phyloP scores from a whole-genome alignment of 495 filamentous ascomycete genomes.

The Neurospora sp. region DNA sequence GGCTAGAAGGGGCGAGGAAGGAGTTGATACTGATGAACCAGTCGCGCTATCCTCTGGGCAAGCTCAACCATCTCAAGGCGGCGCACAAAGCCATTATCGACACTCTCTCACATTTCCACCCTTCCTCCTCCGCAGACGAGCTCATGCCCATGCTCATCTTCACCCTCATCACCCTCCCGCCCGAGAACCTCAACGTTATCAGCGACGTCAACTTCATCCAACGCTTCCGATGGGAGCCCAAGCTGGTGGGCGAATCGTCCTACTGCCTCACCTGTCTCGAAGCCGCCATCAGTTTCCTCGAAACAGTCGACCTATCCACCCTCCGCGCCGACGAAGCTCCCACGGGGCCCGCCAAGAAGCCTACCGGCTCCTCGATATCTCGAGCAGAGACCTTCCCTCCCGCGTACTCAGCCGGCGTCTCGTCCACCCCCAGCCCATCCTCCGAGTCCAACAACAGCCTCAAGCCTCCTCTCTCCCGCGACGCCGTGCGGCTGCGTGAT shows the following conservation, averaged over 20 bases:
- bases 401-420: conserved; percentile 35
- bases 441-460: background rate
- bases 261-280: conserved; percentile 97
- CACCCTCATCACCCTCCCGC: conserved; percentile 80
- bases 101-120: conserved; percentile 62
- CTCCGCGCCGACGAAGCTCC: conserved; percentile 71
- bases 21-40: conserved; percentile 76
- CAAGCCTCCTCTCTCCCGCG: conserved; percentile 29
- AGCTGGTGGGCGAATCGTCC: conserved; percentile 84
- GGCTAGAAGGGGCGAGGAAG: conserved; percentile 63
- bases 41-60: conserved; percentile 77
- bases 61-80: conserved; percentile 78
- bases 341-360: conserved; percentile 49
- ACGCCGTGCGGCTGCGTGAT: conserved; percentile 34
- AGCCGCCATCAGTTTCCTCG: conserved; percentile 90
- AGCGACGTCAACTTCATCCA: conserved; percentile 93
- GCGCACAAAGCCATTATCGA: conserved; percentile 94
- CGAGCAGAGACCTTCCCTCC: conserved; percentile 41
- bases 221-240: conserved; percentile 75
- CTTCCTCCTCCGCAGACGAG: conserved; percentile 92
- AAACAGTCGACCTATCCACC: conserved; percentile 90
- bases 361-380: conserved; percentile 43
- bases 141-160: conserved; percentile 96
- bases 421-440: conserved; percentile 24
- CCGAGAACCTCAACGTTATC: conserved; percentile 77